Conservation (phyloP, 768 basidiomycete species). For the Gymnopilus junonius region DNA sequence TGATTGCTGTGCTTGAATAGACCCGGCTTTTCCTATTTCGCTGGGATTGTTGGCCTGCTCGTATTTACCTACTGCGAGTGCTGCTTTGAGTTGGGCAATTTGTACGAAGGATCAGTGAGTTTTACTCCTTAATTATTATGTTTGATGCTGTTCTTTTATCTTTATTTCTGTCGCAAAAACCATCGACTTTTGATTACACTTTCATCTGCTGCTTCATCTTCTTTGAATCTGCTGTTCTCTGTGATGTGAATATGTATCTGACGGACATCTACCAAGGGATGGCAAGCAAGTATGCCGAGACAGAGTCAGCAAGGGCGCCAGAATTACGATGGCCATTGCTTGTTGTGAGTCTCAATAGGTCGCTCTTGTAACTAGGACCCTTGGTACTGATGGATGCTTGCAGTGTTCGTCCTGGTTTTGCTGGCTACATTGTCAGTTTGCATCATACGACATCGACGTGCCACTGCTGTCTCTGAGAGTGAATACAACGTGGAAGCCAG, state of each 20-base stretch:
- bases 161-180: neutral
- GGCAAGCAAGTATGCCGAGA: slow-evolving; percentile 21
- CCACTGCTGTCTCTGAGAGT: slow-evolving; percentile 17
- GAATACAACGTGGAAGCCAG: slow-evolving; percentile 35
- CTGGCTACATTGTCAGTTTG: slow-evolving; percentile 19
- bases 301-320: slow-evolving; percentile 21
- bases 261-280: slow-evolving; percentile 10
- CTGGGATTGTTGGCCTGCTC: slow-evolving; percentile 23
- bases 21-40: slow-evolving; percentile 17
- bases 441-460: slow-evolving; percentile 22
- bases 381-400: neutral
- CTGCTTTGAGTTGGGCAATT: slow-evolving; percentile 26
- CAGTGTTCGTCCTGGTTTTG: slow-evolving; percentile 25
- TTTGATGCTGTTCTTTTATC: neutral
- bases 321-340: slow-evolving; percentile 24
- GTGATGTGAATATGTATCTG: neutral
- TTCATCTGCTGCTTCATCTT: neutral
- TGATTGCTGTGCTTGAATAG: slow-evolving; percentile 10
- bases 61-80: slow-evolving; percentile 25
- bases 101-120: slow-evolving; percentile 31
- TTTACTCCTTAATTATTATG: neutral
- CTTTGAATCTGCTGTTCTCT: neutral
- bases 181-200: neutral
- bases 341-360: slow-evolving; percentile 19
- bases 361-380: neutral